These are phyloP conservation scores for Larix kaempferi DNA, from an alignment of 75 land plant genomes.

Conservation along the genomic window DNA sequence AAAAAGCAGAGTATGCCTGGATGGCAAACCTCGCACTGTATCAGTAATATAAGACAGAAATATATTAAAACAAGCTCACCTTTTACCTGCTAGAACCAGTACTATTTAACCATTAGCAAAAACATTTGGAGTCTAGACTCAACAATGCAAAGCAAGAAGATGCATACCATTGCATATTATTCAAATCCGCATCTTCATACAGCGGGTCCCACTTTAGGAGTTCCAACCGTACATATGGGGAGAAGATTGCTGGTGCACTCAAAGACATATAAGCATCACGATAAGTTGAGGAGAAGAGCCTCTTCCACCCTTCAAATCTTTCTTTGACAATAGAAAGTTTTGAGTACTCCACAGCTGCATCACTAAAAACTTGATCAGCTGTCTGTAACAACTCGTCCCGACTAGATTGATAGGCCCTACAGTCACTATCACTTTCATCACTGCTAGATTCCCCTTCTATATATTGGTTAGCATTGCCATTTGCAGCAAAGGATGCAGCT, in stretches of 20 bases:
- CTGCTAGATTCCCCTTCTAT: conserved; percentile 89
- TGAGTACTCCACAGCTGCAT: conserved; percentile 85
- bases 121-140: background rate
- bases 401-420: conserved; percentile 58
- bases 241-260: conserved; percentile 85
- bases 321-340: conserved; percentile 69
- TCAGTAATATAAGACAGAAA: background rate
- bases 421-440: conserved; percentile 97
- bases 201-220: conserved; percentile 98
- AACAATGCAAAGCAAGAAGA: background rate
- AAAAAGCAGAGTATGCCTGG: conserved; percentile 70
- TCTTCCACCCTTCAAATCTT: conserved; percentile 82
- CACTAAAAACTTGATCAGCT: conserved; percentile 79
- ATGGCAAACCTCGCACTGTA: background rate
- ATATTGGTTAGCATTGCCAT: conserved; percentile 18
- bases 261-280: conserved; percentile 90
- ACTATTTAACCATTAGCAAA: conserved; percentile 5
- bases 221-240: conserved; percentile 96
- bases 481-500: conserved; percentile 19
- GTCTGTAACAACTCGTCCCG: conserved; percentile 59
- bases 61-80: background rate
- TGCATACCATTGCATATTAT: conserved; percentile 82
- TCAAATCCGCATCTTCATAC: conserved; percentile 60
- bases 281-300: conserved; percentile 52
- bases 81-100: background rate